These are phyloP conservation scores for Calonectria pseudoreteaudii DNA, from an alignment of 2,329 filamentous ascomycete species.

Conservation along the genomic window DNA sequence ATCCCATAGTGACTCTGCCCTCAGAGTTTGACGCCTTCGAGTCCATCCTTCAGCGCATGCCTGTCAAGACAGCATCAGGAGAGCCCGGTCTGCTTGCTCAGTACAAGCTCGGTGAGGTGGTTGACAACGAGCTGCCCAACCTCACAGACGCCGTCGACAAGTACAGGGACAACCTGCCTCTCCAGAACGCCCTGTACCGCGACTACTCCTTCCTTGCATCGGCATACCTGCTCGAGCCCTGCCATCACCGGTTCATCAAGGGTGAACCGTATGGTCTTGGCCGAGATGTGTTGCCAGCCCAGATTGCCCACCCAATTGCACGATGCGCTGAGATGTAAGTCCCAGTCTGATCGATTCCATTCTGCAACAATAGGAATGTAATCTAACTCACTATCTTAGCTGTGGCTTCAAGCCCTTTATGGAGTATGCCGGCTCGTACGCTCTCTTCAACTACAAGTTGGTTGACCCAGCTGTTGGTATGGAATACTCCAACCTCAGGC, in stretches of 20 bases:
- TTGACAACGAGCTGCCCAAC: slow-evolving; percentile 81
- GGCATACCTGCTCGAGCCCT: slow-evolving; percentile 91
- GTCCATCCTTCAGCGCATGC: slow-evolving; percentile 80
- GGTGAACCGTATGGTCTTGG: slow-evolving; percentile 84
- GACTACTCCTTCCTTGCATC: slow-evolving; percentile 94
- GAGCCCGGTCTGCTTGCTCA: slow-evolving; percentile 81
- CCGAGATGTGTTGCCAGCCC: slow-evolving; percentile 76
- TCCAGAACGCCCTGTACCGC: slow-evolving; percentile 88
- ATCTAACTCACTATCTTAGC: slow-evolving; percentile 41
- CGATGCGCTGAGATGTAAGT: slow-evolving; percentile 88
- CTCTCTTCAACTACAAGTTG: slow-evolving; percentile 75
- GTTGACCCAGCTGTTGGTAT: slow-evolving; percentile 67
- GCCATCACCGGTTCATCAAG: slow-evolving; percentile 79
- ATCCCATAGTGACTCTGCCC: slow-evolving; percentile 74
- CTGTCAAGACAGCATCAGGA: slow-evolving; percentile 80
- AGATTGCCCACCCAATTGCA: slow-evolving; percentile 84
- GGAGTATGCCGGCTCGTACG: slow-evolving; percentile 68
- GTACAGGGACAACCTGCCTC: slow-evolving; percentile 77
- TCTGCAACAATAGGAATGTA: background rate
- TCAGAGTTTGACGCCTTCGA: slow-evolving; percentile 79
- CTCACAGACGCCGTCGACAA: slow-evolving; percentile 79
- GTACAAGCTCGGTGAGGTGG: slow-evolving; percentile 79
- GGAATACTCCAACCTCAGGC: slow-evolving; percentile 76
- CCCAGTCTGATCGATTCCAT: background rate
- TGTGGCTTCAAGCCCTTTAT: slow-evolving; percentile 91